Conservation (phyloP, 331 rosid genomes). For the Malus hybrid region DNA sequence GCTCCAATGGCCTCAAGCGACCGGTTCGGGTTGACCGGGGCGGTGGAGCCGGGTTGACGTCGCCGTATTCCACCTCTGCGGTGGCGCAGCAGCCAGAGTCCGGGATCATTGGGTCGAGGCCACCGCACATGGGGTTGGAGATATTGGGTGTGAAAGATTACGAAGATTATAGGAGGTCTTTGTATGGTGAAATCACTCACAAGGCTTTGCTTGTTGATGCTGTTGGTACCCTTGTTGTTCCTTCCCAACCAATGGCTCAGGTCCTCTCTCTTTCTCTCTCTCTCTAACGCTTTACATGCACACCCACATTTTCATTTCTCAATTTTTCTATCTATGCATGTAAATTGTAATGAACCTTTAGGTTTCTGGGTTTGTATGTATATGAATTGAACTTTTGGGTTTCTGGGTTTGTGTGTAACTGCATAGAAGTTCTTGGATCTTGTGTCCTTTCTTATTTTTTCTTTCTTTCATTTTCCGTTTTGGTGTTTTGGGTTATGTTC, state of each 20-base stretch:
- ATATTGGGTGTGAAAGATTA: constrained; percentile 64
- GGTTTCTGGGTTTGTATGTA: not conserved
- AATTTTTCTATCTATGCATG: not conserved
- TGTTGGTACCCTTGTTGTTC: constrained; percentile 88
- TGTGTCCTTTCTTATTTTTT: not conserved
- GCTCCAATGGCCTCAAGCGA: constrained; percentile 11
- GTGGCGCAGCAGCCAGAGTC: constrained; percentile 15
- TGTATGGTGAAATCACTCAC: constrained; percentile 80
- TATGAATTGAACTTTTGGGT: not conserved
- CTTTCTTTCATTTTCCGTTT: not conserved
- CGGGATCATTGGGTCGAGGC: constrained; percentile 18
- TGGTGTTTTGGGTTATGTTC: not conserved
- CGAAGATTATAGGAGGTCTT: constrained; percentile 72
- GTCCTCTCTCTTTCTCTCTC: constrained; percentile 20
- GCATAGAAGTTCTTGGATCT: not conserved
- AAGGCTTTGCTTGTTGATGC: constrained; percentile 94
- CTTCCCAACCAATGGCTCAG: constrained; percentile 99
- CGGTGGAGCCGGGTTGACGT: not conserved
- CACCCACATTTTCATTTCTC: not conserved
- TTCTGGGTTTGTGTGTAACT: not conserved
- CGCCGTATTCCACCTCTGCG: constrained; percentile 25
- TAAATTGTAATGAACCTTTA: not conserved
- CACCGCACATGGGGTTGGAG: constrained; percentile 18
- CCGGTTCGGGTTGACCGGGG: not conserved
- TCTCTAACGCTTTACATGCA: not conserved